Conservation (phyloP, 805 yeast species). For the Sugiyamaella americana region DNA sequence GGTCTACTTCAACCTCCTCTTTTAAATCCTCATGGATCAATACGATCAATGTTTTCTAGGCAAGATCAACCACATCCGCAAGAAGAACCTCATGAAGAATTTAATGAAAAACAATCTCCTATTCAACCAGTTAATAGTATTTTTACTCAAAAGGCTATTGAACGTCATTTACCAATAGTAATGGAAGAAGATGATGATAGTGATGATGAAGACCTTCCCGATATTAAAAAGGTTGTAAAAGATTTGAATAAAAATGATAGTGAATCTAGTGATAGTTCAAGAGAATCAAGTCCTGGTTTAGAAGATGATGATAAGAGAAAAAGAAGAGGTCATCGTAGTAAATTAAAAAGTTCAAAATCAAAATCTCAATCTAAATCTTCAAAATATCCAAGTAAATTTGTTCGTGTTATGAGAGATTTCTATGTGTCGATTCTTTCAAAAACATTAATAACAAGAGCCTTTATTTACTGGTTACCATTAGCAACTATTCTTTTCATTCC, state of each 20-base stretch:
- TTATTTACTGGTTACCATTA: constrained; percentile 35
- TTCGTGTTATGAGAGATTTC: constrained; percentile 11
- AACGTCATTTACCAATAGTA: constrained; percentile 4
- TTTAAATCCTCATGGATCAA: background rate
- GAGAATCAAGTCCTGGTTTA: constrained; percentile 12
- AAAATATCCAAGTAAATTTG: constrained; percentile 7
- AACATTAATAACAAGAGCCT: constrained; percentile 28
- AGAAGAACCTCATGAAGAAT: background rate
- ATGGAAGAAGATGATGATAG: constrained; percentile 6
- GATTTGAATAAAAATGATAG: constrained; percentile 15
- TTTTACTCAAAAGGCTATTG: background rate
- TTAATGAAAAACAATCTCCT: background rate
- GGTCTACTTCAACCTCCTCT: background rate
- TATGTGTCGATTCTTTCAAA: constrained; percentile 18
- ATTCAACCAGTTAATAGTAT: background rate
- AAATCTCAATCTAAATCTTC: background rate
- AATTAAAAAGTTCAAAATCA: constrained; percentile 6
- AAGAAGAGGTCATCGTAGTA: constrained; percentile 16
- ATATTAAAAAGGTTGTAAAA: constrained; percentile 12
- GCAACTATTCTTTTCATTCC: constrained; percentile 35
- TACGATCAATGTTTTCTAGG: background rate
- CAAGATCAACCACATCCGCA: background rate
- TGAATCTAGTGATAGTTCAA: constrained; percentile 10
- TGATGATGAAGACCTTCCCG: constrained; percentile 14
- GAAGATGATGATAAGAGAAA: constrained; percentile 1